Evolutionary conservation across 2,329 filamentous ascomycete genomes (phyloP), one percentile per base, ranked within the genome.

Genomic region (Fusarium newnesense): DNA sequence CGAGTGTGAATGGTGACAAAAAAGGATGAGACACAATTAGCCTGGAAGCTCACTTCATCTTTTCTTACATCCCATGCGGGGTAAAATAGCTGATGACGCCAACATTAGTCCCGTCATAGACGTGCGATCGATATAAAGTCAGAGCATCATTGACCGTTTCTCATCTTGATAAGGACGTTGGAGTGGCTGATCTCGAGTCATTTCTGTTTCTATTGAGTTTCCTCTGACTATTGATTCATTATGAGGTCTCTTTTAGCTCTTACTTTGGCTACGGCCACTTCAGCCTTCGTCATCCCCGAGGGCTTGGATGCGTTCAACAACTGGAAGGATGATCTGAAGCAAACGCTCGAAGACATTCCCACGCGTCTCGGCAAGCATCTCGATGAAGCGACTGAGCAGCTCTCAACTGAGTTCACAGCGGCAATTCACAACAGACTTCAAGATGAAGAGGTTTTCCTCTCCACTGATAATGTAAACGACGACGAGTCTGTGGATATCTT

Each of bases 191-290:
- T 37, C 15, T 28, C 37, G 24, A 24, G 6, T 34, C 12, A 36
- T 37, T 13, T 21, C 19, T 16, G 9, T 7, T 24, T 18, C 13
- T 37, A 36, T 34, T 30, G n/a, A 47, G n/a, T 39, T 21, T 24
- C 24, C 24, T 24, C 24, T 24, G 24, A 24, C 24, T 1, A 32
- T 2, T 19, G n/a, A 47, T 21, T 40, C 50, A 68, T 26, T 4
- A 77, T 77, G 75, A 77, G 63, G 56, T 72, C 75, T 47, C 39
- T 73, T 52, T 4, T 68, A 21, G 46, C 70, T 15, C 63, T 76
- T 16, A 67, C 75, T 9, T n/a, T 76, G 42, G 70, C 73, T 28
- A 62, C 75, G 56, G 74, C 75, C 56, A 67, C 69, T 2, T 75
- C 75, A 32, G 75, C 75, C 4, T 46, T 77, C 5, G 72, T 74